Percentiles rank a stretch among this genome's conserved stretches.
These are phyloP conservation scores for Calonectria pseudoturangicola DNA, from an alignment of 2,329 filamentous ascomycete species.

Conservation along the genomic window DNA sequence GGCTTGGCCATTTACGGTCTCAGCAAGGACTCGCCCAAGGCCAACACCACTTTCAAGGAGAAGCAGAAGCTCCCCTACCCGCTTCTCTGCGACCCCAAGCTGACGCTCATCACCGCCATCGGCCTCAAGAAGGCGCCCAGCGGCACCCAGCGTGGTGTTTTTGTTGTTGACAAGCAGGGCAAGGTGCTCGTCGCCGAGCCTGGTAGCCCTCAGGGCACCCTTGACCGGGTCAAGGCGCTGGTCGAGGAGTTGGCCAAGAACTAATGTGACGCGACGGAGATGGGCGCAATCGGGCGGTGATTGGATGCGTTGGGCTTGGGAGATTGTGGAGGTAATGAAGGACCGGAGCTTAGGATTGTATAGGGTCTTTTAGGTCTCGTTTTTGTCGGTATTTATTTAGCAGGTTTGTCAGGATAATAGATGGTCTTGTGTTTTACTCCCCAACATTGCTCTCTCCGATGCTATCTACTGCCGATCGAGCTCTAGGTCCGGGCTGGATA, in stretches of 20 bases:
- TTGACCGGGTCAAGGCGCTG: conserved; percentile 84
- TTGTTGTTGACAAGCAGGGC: conserved; percentile 87
- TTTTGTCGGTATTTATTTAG: conserved; percentile 19
- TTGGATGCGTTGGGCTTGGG: conserved; percentile 13
- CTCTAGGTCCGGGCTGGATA: background rate
- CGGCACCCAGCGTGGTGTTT: conserved; percentile 90
- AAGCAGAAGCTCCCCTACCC: conserved; percentile 94
- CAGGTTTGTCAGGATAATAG: conserved; percentile 32
- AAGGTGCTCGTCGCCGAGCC: conserved; percentile 85
- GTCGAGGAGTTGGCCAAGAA: conserved; percentile 68
- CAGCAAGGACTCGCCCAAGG: conserved; percentile 89
- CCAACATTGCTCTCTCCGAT: conserved; percentile 1
- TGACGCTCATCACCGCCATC: conserved; percentile 86
- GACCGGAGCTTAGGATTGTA: conserved; percentile 23
- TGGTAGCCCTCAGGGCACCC: conserved; percentile 85
- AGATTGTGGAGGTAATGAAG: conserved; percentile 31
- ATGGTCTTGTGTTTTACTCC: conserved; percentile 27
- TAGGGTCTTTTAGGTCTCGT: conserved; percentile 18
- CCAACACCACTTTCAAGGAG: conserved; percentile 93
- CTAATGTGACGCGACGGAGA: conserved; percentile 32
- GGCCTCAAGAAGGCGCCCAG: conserved; percentile 91
- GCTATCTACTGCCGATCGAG: background rate
- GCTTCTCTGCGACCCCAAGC: conserved; percentile 87
- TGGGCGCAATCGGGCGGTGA: background rate
- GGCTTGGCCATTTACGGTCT: conserved; percentile 94